Conservation (phyloP, 2,329 filamentous ascomycete species). For the Xylaria sp. region DNA sequence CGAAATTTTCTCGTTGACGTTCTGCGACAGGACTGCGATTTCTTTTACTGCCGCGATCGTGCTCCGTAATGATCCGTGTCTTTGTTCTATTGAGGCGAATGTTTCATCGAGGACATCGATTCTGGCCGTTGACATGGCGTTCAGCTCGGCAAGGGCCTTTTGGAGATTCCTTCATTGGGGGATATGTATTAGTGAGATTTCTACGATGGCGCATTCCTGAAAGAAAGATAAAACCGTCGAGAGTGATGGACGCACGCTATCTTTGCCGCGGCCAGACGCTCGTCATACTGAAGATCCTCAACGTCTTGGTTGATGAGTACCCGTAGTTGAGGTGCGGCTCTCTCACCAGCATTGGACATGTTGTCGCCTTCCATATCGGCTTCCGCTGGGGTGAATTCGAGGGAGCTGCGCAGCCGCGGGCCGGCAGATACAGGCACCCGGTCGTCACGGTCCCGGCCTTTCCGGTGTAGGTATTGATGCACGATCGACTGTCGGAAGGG, state of each 20-base stretch:
- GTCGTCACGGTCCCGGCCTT: constrained; percentile 33
- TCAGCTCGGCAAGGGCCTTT: constrained; percentile 49
- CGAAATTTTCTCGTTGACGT: constrained; percentile 55
- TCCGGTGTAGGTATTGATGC: constrained; percentile 37
- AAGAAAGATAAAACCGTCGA: background rate
- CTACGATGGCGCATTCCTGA: background rate
- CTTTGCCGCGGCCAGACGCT: constrained; percentile 35
- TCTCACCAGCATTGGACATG: constrained; percentile 18
- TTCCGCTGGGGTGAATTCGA: constrained; percentile 42
- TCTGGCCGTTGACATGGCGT: constrained; percentile 54
- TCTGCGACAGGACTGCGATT: constrained; percentile 56
- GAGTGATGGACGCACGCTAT: constrained; percentile 36
- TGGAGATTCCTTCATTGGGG: constrained; percentile 42
- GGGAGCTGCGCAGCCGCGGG: constrained; percentile 35
- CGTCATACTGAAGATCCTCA: constrained; percentile 39
- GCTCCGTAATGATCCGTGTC: constrained; percentile 56
- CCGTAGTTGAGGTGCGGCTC: constrained; percentile 12
- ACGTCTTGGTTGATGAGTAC: constrained; percentile 32
- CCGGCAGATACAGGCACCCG: constrained; percentile 29
- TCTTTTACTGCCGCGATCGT: constrained; percentile 62
- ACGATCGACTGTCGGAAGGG: constrained; percentile 35
- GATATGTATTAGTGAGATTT: constrained; percentile 22
- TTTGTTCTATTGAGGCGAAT: constrained; percentile 69
- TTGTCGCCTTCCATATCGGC: constrained; percentile 36
- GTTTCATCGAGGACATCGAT: constrained; percentile 66